Evolutionary conservation across 2,329 filamentous ascomycete genomes (phyloP).

Genomic region (Fusarium nodosum): DNA sequence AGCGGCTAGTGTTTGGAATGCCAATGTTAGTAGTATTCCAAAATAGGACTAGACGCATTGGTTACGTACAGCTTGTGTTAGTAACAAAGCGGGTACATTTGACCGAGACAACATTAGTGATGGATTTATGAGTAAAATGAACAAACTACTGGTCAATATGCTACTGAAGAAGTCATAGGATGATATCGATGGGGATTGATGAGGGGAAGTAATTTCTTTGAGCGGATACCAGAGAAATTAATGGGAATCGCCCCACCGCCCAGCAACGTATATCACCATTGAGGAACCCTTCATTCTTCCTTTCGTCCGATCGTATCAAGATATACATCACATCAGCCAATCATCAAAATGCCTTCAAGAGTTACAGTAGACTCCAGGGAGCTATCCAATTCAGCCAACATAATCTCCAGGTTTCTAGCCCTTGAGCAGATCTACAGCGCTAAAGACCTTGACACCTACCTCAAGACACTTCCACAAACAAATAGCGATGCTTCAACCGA

Average conservation of each 20-base stretch:
- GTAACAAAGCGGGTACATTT: conserved; percentile 1
- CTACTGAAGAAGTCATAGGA: neutral
- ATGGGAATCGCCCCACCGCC: neutral
- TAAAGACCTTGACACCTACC: conserved; percentile 4
- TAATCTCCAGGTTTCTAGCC: conserved; percentile 11
- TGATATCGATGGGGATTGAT: fast-evolving
- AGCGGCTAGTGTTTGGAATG: fast-evolving
- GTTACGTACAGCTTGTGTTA: conserved; percentile 35
- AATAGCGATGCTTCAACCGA: fast-evolving
- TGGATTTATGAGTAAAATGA: conserved; percentile 17
- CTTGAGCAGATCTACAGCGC: conserved; percentile 29
- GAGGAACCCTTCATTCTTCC: neutral
- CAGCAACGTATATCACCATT: conserved; percentile 1
- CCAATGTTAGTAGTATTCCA: conserved; percentile 1
- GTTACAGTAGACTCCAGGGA: fast-evolving
- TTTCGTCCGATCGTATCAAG: neutral
- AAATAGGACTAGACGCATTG: neutral
- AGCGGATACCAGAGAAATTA: neutral
- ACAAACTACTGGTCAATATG: neutral
- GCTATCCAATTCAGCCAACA: neutral
- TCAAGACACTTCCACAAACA: neutral
- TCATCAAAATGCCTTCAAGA: conserved; percentile 5
- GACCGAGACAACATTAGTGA: conserved; percentile 8
- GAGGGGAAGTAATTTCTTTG: neutral
- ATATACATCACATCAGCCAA: fast-evolving